Conservation (phyloP, 768 basidiomycete genomes). For the Panaeolus cyanescens region DNA sequence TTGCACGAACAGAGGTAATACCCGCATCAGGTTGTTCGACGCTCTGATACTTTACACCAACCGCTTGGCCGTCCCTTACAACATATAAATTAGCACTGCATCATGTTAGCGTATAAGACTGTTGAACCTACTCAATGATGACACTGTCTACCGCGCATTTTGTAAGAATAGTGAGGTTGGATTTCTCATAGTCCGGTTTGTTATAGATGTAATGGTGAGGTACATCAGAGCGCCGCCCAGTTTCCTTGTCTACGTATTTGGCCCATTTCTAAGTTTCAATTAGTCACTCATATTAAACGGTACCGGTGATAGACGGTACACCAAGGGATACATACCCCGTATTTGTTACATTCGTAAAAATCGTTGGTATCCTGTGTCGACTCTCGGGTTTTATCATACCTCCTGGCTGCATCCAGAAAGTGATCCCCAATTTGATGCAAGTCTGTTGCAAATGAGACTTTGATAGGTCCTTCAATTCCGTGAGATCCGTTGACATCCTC, state of each 20-base stretch:
- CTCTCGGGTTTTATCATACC: slow-evolving; percentile 50
- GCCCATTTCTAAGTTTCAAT: slow-evolving; percentile 45
- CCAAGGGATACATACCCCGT: slow-evolving; percentile 40
- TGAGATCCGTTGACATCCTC: slow-evolving; percentile 36
- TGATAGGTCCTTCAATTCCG: slow-evolving; percentile 53
- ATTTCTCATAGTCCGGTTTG: slow-evolving; percentile 35
- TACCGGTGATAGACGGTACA: slow-evolving; percentile 15
- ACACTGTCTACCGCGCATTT: slow-evolving; percentile 47
- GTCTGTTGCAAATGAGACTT: slow-evolving; percentile 43
- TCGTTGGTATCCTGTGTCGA: slow-evolving; percentile 50
- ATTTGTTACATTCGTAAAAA: slow-evolving; percentile 39
- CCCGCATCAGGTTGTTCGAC: slow-evolving; percentile 20
- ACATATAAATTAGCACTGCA: not conserved
- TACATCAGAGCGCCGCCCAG: slow-evolving; percentile 58
- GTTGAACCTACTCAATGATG: slow-evolving; percentile 44
- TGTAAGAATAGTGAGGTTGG: slow-evolving; percentile 41
- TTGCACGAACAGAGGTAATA: slow-evolving; percentile 22
- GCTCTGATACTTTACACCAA: slow-evolving; percentile 54
- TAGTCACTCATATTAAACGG: slow-evolving; percentile 39
- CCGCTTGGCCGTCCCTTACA: slow-evolving; percentile 40
- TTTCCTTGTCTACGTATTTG: slow-evolving; percentile 54
- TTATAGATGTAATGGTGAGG: slow-evolving; percentile 57
- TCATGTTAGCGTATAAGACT: not conserved
- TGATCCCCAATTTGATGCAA: slow-evolving; percentile 41
- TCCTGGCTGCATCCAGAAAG: slow-evolving; percentile 18